Conservation (phyloP, 83 land plant genomes). For the Larix sibirica region DNA sequence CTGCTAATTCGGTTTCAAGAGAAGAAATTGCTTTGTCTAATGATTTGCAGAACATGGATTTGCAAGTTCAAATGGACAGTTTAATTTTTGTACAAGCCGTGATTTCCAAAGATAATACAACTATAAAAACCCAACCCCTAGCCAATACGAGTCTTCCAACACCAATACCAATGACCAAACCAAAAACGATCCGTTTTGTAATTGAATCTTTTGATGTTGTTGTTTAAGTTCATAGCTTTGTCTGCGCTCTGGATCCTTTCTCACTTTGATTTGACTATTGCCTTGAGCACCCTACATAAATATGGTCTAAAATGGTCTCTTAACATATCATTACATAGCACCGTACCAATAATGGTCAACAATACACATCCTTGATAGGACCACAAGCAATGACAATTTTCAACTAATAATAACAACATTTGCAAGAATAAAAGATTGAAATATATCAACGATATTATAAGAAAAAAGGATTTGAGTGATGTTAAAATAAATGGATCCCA, state of each 20-base stretch:
- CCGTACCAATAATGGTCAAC: not conserved
- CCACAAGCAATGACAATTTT: not conserved
- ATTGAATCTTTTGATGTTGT: conserved; percentile 39
- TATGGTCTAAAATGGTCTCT: not conserved
- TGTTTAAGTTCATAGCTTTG: conserved; percentile 16
- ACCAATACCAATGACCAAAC: conserved; percentile 61
- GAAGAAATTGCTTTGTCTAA: conserved; percentile 50
- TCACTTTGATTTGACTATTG: not conserved
- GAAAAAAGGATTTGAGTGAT: not conserved
- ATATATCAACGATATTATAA: not conserved
- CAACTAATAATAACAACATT: not conserved
- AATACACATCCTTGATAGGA: not conserved
- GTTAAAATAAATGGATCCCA: not conserved
- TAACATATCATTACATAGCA: not conserved
- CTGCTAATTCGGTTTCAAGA: conserved; percentile 62
- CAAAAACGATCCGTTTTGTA: conserved; percentile 61
- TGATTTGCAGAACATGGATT: conserved; percentile 19
- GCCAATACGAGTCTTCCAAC: conserved; percentile 54
- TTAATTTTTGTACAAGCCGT: conserved; percentile 33
- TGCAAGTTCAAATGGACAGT: not conserved
- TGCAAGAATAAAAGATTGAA: not conserved
- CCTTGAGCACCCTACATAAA: not conserved
- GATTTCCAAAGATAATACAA: conserved; percentile 39
- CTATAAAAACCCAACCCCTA: conserved; percentile 72
- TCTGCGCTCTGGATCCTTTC: not conserved